Evolutionary conservation across 2,329 filamentous ascomycete species (phyloP), one percentile per base, ranked within the genome.

Genomic region (Penicillium griseofulvum): DNA sequence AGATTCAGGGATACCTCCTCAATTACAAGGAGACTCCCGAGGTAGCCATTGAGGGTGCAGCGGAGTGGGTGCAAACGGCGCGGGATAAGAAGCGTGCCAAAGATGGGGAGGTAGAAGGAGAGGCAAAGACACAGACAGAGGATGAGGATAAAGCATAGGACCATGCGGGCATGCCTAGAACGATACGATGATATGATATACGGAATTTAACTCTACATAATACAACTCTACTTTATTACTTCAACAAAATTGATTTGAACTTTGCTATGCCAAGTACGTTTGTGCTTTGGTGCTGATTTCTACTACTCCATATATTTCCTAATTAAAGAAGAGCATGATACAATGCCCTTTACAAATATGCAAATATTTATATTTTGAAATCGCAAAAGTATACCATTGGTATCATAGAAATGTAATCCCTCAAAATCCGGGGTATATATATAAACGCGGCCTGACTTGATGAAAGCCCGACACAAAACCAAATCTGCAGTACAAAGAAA

Each of bases 1-100:
- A 76, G 61, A 71, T 76, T 19, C 74, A 77, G 59, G 73, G 73
- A 3, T 74, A 73, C 57, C 62, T 77, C 9, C 63, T 77, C 4
- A 68, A 68, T 28, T 58, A 75, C 42, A 75, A 73, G 59, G 60
- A 63, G 11, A 55, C 63, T 14, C 73, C 72, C 0, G 61, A 69
- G 46, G 49, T 24, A 14, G 74, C 73, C 1, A 66, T 76, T 38
- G 28, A 64, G 14, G 63, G 63, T 12, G 71, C 63, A 3, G 60
- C 57, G 16, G 59, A 56, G 16, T 76, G 73, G 74, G 66, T 71
- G 31, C 46, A 62, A 44, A 50, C 36, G 3, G 31, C 64, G 1
- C 60, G 56, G 28, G 66, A 67, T 53, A 68, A 69, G 54, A 69
- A 66, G 54, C 61, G 52, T 33, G 51, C 60, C 2, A 54, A 52